A percentile compares a stretch with the other conserved stretches of the same genome.
phyloP scores from a whole-genome alignment of 2,329 filamentous ascomycete species.

The Nannizziopsis barbatae region DNA sequence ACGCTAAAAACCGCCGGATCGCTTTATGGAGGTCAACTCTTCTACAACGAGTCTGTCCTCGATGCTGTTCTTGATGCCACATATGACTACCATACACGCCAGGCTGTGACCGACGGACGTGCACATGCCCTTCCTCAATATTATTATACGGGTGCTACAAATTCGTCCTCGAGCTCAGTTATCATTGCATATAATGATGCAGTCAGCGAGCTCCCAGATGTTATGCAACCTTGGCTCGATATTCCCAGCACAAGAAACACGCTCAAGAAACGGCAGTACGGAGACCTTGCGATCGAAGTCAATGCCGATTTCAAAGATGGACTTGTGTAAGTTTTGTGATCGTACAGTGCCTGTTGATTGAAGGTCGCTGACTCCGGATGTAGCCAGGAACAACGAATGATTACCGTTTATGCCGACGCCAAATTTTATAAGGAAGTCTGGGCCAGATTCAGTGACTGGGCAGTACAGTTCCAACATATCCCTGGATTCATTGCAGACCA shows the following conservation, averaged over 20 bases:
- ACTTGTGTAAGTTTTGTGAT: constrained; percentile 5
- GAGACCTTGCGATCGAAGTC: constrained; percentile 4
- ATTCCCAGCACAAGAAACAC: constrained; percentile 1
- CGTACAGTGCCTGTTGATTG: neutral
- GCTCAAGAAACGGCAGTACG: constrained; percentile 1
- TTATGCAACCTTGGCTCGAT: constrained; percentile 7
- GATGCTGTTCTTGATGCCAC: constrained; percentile 2
- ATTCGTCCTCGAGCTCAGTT: neutral
- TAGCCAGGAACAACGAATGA: constrained; percentile 8
- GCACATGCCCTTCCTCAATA: constrained; percentile 10
- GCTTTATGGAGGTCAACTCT: constrained; percentile 5
- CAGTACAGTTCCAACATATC: neutral
- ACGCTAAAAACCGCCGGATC: neutral
- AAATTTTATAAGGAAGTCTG: constrained; percentile 9
- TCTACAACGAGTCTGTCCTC: constrained; percentile 2
- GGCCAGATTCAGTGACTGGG: constrained; percentile 6
- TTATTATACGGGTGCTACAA: constrained; percentile 1
- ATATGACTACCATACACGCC: constrained; percentile 9
- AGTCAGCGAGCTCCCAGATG: constrained; percentile 3
- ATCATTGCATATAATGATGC: constrained; percentile 5
- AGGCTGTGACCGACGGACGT: constrained; percentile 5
- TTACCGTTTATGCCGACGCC: constrained; percentile 9
- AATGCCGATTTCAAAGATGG: constrained; percentile 4
- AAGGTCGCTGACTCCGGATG: neutral
- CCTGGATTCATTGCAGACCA: constrained; percentile 5